Evolutionary conservation across 2,329 filamentous ascomycete genomes (phyloP).

Genomic region (Diaporthe sp.): DNA sequence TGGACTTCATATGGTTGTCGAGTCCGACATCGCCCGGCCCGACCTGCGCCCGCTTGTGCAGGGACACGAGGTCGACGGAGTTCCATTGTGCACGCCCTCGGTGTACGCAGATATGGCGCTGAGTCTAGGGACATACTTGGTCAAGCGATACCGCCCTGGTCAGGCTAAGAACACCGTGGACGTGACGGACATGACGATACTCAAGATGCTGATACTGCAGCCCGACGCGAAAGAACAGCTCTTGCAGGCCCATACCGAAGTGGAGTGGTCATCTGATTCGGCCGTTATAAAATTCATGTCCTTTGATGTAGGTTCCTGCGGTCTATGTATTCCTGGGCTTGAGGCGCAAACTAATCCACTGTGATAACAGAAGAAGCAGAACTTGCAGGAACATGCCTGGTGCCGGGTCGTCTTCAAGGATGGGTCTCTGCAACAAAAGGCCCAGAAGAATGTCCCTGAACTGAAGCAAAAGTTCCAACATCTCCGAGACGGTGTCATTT

Average conservation of each 20-base stretch:
- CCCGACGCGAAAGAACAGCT: constrained; percentile 74
- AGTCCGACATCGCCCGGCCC: constrained; percentile 75
- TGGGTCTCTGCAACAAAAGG: not conserved
- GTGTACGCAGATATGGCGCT: constrained; percentile 64
- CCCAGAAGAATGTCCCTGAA: not conserved
- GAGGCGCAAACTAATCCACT: not conserved
- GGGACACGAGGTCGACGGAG: constrained; percentile 78
- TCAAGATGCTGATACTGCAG: constrained; percentile 57
- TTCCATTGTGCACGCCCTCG: constrained; percentile 74
- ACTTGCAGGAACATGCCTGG: constrained; percentile 76
- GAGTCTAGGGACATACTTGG: constrained; percentile 74
- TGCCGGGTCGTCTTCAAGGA: constrained; percentile 65
- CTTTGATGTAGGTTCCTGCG: constrained; percentile 58
- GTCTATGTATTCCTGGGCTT: not conserved
- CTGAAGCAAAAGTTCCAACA: constrained; percentile 51
- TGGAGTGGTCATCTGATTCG: constrained; percentile 70
- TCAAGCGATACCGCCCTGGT: constrained; percentile 51
- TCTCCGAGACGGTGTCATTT: constrained; percentile 71
- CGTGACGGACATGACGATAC: constrained; percentile 78
- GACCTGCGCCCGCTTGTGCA: constrained; percentile 71
- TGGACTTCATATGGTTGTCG: constrained; percentile 67
- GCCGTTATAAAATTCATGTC: constrained; percentile 73
- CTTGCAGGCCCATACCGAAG: constrained; percentile 69
- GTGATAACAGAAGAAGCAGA: constrained; percentile 58
- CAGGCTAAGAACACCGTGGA: constrained; percentile 62